Conservation (phyloP, 768 basidiomycete species). For the Rhodosporidiobolus sp. region DNA sequence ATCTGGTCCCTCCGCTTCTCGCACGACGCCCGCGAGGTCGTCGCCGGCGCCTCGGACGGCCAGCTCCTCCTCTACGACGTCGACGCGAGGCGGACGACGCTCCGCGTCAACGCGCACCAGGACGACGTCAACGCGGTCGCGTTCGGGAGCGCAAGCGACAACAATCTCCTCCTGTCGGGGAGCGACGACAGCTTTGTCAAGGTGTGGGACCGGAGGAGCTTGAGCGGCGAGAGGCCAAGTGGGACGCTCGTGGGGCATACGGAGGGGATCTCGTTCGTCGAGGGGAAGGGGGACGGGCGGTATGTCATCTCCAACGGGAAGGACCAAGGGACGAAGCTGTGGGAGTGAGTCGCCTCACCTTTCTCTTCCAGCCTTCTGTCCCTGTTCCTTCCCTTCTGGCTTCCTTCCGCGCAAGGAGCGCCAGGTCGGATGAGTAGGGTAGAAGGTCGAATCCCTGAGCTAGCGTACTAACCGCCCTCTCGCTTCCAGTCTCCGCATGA, state of each 20-base stretch:
- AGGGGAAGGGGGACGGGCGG: constrained; percentile 90
- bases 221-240: constrained; percentile 67
- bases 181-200: constrained; percentile 93
- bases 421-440: too few relatives aligned
- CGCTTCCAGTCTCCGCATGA: constrained; percentile 24
- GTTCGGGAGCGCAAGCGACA: constrained; percentile 91
- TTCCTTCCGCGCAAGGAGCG: too few relatives aligned
- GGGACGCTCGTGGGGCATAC: constrained; percentile 94
- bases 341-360: constrained; percentile 20
- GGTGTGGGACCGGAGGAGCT: constrained; percentile 71
- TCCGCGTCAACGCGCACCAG: constrained; percentile 79
- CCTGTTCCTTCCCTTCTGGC: neutral
- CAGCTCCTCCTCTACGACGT: constrained; percentile 74
- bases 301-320: constrained; percentile 95
- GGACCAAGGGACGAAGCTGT: constrained; percentile 59
- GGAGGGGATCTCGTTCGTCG: constrained; percentile 57
- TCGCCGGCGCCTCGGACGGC: constrained; percentile 70
- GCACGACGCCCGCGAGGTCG: constrained; percentile 89
- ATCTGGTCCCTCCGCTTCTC: constrained; percentile 96
- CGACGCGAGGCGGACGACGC: constrained; percentile 68
- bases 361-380: neutral
- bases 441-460: too few relatives aligned
- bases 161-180: constrained; percentile 90
- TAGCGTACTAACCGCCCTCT: too few relatives aligned
- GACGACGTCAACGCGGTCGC: constrained; percentile 84